Evolutionary conservation across 495 filamentous ascomycete species (phyloP).

Genomic region (Penicillium lagena): DNA sequence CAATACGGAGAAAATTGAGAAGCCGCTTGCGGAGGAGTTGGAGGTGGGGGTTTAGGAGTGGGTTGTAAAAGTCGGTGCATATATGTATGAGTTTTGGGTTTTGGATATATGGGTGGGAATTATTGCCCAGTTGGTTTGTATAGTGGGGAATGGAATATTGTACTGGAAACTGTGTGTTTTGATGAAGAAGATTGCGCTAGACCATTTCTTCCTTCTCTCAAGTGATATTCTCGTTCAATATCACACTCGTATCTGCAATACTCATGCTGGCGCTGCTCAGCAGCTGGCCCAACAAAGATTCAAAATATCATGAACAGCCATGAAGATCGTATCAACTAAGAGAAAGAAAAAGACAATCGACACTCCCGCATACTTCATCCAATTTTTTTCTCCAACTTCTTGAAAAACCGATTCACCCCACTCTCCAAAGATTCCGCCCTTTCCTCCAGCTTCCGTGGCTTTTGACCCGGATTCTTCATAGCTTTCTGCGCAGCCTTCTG

Average conservation of each 20-base stretch:
- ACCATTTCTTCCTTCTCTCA: no score
- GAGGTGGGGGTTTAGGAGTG: no score
- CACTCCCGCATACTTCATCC: constrained; percentile 18
- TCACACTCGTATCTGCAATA: not conserved
- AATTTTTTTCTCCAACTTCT: constrained; percentile 85
- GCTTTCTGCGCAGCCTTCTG: constrained; percentile 46
- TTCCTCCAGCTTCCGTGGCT: constrained; percentile 57
- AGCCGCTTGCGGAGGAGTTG: not conserved
- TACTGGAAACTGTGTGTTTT: no score
- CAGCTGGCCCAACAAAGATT: not conserved
- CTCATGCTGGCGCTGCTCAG: not conserved
- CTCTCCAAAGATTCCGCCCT: constrained; percentile 65
- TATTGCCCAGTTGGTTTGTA: no score
- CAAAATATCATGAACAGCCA: not conserved
- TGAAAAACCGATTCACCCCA: constrained; percentile 73
- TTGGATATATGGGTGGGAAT: no score
- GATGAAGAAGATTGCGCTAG: no score
- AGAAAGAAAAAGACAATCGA: not conserved
- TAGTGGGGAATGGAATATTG: no score
- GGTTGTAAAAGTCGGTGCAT: no score
- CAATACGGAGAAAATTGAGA: constrained; percentile 10
- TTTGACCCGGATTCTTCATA: constrained; percentile 42
- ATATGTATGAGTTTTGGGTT: no score
- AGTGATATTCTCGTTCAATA: no score
- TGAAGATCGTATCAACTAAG: not conserved